Evolutionary conservation across 768 basidiomycete species (phyloP).

Genomic region (Tricholoma sp.): DNA sequence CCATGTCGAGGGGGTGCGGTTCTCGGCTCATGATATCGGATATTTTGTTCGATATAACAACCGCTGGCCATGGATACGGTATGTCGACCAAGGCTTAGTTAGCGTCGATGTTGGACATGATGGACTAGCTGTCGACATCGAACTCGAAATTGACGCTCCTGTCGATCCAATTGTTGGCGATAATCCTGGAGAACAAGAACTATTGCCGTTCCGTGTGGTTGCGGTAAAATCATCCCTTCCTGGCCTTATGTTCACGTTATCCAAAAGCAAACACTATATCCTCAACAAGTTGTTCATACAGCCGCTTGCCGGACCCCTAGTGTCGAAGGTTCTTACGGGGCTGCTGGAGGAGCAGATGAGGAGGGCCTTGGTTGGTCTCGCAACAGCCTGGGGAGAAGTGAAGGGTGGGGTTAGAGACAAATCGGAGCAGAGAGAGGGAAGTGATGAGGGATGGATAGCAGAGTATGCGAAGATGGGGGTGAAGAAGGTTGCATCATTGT

Average conservation of each 20-base stretch:
- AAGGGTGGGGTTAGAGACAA: neutral
- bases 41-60: conserved; percentile 32
- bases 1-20: conserved; percentile 29
- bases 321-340: conserved; percentile 17
- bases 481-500: neutral
- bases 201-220: conserved; percentile 27
- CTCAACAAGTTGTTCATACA: conserved; percentile 32
- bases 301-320: conserved; percentile 27
- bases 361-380: neutral
- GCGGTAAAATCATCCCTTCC: conserved; percentile 24
- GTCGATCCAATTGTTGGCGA: neutral
- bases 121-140: conserved; percentile 7
- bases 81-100: conserved; percentile 34
- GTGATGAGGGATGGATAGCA: no score
- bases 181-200: neutral
- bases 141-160: conserved; percentile 3
- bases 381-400: neutral
- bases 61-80: conserved; percentile 15
- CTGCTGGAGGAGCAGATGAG: conserved; percentile 24
- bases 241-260: conserved; percentile 26
- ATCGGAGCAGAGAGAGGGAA: neutral
- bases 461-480: no score
- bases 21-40: conserved; percentile 28
- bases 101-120: conserved; percentile 28
- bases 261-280: conserved; percentile 35